Percentiles rank a stretch among this genome's conserved stretches.
phyloP scores from a whole-genome alignment of 805 yeast species.

The Myxozyma geophila region DNA sequence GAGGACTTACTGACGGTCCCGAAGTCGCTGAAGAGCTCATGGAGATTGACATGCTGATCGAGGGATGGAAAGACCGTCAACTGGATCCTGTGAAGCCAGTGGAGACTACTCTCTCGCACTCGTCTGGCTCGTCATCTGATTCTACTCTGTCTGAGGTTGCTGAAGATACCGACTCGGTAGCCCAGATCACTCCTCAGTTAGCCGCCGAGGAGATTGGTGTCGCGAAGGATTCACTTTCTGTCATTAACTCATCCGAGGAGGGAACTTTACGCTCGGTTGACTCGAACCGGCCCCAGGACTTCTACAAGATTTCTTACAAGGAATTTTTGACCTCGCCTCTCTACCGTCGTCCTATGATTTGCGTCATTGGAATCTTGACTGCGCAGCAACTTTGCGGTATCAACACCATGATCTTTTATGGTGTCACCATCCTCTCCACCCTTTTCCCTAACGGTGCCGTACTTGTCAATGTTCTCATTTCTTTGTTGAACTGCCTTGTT shows the following conservation, averaged over 20 bases:
- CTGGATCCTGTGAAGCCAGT: slow-evolving; percentile 3
- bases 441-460: slow-evolving; percentile 75
- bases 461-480: slow-evolving; percentile 72
- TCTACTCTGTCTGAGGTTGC: slow-evolving; percentile 27
- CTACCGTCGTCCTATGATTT: slow-evolving; percentile 62
- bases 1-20: slow-evolving; percentile 43
- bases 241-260: slow-evolving; percentile 27
- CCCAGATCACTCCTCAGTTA: slow-evolving; percentile 8
- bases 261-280: slow-evolving; percentile 35
- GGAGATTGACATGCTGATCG: slow-evolving; percentile 30
- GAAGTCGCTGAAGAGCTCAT: slow-evolving; percentile 21
- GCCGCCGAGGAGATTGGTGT: slow-evolving; percentile 3
- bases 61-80: slow-evolving; percentile 30
- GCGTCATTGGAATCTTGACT: slow-evolving; percentile 71
- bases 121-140: slow-evolving; percentile 24
- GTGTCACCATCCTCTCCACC: slow-evolving; percentile 78
- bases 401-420: slow-evolving; percentile 90
- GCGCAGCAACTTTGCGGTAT: slow-evolving; percentile 94
- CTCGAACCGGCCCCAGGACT: slow-evolving; percentile 19
- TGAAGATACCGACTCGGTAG: slow-evolving; percentile 14
- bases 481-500: slow-evolving; percentile 71
- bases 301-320: slow-evolving; percentile 27
- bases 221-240: slow-evolving; percentile 5
- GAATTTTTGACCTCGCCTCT: slow-evolving; percentile 57
- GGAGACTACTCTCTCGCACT: background rate